Evolutionary conservation across 495 filamentous ascomycete species (phyloP).

Genomic region (Hypoxylon crocopeplum): DNA sequence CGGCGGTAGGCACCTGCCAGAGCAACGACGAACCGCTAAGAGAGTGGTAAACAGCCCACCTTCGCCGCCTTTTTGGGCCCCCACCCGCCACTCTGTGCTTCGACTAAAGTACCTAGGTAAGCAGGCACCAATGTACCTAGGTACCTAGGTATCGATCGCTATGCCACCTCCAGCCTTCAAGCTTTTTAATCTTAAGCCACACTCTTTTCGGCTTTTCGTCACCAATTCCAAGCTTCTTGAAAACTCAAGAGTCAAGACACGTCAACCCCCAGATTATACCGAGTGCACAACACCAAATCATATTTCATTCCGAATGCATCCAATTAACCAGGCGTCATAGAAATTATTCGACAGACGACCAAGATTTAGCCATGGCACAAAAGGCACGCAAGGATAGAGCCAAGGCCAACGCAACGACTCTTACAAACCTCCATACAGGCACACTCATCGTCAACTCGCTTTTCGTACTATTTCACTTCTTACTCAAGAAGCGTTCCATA

Average conservation of each 20-base stretch:
- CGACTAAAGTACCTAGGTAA: no score
- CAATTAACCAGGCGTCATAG: no score
- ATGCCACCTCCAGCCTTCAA: slow-evolving; percentile 7
- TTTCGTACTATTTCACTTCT: slow-evolving; percentile 73
- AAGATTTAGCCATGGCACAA: slow-evolving; percentile 61
- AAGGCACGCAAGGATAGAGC: slow-evolving; percentile 95
- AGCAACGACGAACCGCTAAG: slow-evolving; percentile 30
- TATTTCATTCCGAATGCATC: background rate
- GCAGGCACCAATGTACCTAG: no score
- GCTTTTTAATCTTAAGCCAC: slow-evolving; percentile 7
- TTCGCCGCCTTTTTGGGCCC: background rate
- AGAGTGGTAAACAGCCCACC: slow-evolving; percentile 10
- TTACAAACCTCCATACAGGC: slow-evolving; percentile 81
- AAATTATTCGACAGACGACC: background rate
- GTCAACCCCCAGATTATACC: no score
- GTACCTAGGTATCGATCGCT: no score
- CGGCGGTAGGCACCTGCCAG: slow-evolving; percentile 30
- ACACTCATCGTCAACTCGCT: slow-evolving; percentile 71
- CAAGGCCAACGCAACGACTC: slow-evolving; percentile 72
- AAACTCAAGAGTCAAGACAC: no score
- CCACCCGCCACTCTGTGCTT: slow-evolving; percentile 12
- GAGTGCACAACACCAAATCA: background rate
- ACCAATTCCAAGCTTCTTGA: no score
- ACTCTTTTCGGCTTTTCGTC: slow-evolving; percentile 15
- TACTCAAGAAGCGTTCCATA: slow-evolving; percentile 73